Evolutionary conservation across 805 yeast species (phyloP).

Genomic region (Myxozyma neotropica): DNA sequence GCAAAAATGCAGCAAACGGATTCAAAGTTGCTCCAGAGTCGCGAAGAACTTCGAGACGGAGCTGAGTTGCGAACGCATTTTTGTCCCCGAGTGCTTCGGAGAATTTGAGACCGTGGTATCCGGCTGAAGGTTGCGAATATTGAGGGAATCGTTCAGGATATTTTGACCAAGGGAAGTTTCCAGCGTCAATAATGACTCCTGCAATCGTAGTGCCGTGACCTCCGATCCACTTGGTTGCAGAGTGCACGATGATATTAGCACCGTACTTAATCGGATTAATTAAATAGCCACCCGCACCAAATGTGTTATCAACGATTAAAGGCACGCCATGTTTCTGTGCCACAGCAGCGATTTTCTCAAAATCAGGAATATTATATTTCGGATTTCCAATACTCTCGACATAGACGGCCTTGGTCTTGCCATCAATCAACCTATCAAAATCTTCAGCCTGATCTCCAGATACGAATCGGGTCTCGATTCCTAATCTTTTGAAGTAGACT

Average conservation of each 20-base stretch:
- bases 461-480: constrained; percentile 83
- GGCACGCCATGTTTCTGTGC: constrained; percentile 90
- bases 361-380: constrained; percentile 80
- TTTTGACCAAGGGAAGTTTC: constrained; percentile 88
- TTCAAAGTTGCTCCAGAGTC: constrained; percentile 88
- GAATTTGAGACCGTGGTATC: constrained; percentile 86
- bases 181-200: constrained; percentile 87
- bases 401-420: constrained; percentile 84
- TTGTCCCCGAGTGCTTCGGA: constrained; percentile 78
- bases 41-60: constrained; percentile 81
- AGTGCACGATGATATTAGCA: constrained; percentile 88
- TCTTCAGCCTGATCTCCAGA: constrained; percentile 75
- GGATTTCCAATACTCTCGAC: constrained; percentile 93
- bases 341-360: constrained; percentile 68
- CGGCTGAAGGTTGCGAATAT: constrained; percentile 86
- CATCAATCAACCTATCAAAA: constrained; percentile 74
- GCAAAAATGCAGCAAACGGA: constrained; percentile 85
- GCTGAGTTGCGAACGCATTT: constrained; percentile 72
- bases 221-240: constrained; percentile 97
- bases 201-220: constrained; percentile 96
- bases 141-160: constrained; percentile 90
- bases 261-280: constrained; percentile 85
- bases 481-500: constrained; percentile 85
- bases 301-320: constrained; percentile 91
- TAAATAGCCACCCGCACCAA: constrained; percentile 93